Base-by-base conservation (phyloP, 371 early-diverging fungal species). In the Mucor saturninus region DNA sequence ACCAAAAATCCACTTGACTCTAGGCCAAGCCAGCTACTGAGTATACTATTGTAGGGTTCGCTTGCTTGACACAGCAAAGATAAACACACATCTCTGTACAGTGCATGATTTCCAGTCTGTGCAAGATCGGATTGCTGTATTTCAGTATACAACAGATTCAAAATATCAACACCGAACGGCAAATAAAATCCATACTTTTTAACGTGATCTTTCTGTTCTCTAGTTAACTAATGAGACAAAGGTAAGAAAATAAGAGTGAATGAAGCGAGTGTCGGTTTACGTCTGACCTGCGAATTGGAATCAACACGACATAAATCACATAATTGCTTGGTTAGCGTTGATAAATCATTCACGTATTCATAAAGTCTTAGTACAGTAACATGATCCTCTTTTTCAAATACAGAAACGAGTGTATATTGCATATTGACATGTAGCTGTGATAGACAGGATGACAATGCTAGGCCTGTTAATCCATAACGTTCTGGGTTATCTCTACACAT, bases 1-100 rank as follows among this genome's bases (percentile, higher is more conserved):
- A 61, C 56, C 10, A 64, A 29, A 35, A 31, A 26, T 28, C 53
- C 65, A 15, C 57, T 29, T 7, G 59, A 58, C 4, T 67, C 54
- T 2, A 81, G 59, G 8, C 81, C 79, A 30, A 85, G 40, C 85
- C 85, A 85, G 52, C 66, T 72, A 40, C 77, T 81, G 26, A 85
- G 64, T 52, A 83, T 85, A 38, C 69, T 67, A 14, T 75, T 43
- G 42, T 83, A 85, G 2, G 85, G 85, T 15, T 68, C 61, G 26
- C 83, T 85, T 9, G 78, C 69, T 43, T 83, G 77, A 39, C 70
- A 72, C 38, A 82, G 55, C 3, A 81, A 37, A 14, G 70, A 67
- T 2, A 79, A 59, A 35, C 80, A 65, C 2, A 83, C 56, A 26
- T 76, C 70, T 10, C 65, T 59, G 71, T 83, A 81, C 31, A 82